Evolutionary conservation across 1,139 yeast genomes (phyloP), one percentile per base, ranked within the genome.

Genomic region (Candida anutae): DNA sequence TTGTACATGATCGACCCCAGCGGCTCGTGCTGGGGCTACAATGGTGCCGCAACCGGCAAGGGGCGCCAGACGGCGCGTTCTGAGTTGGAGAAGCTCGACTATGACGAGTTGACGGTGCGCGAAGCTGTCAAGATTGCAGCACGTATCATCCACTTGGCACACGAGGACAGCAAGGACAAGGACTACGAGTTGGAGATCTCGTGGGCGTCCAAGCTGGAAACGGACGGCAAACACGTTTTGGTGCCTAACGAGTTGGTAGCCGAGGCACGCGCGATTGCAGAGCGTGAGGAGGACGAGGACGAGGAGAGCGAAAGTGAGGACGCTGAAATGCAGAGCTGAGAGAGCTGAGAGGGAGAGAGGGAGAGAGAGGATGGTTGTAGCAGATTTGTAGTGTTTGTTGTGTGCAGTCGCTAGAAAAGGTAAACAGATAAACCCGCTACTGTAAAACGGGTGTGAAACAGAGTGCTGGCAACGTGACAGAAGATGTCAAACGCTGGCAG

Each of bases 1-100:
- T 69, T 93, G 48, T 88, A 82, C 60, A 88, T 90, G 96, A 71
- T 93, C 37, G 99, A 93, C 55, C 98, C 99, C 40, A 83, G 94
- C 54, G 98, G 99, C 36, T 69, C 87, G 1, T 83, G 78, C 49
- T 90, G 98, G 97, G 99, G 99, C 26, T 93, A 90, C 58, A 71
- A 74, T 30, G 98, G 96, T 32, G 95, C 96, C 27, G 98, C 98
- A 20, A 77, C 96, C 4, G 99, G 99, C 36, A 93, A 90, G 55
- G 98, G 98, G 25, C 77, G 97, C 55, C 98, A 90, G 58, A 74
- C 85, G 15, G 98, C 98, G 33, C 88, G 87, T 58, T 82, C 90
- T 13, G 98, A 93, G 58, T 70, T 93, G 45, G 99, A 93, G 57
- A 93, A 90, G 55, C 66, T 93, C 43, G 82, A 87, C 40, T 64